Conservation (phyloP, 2,329 filamentous ascomycete species). For the Talaromyces sp. region DNA sequence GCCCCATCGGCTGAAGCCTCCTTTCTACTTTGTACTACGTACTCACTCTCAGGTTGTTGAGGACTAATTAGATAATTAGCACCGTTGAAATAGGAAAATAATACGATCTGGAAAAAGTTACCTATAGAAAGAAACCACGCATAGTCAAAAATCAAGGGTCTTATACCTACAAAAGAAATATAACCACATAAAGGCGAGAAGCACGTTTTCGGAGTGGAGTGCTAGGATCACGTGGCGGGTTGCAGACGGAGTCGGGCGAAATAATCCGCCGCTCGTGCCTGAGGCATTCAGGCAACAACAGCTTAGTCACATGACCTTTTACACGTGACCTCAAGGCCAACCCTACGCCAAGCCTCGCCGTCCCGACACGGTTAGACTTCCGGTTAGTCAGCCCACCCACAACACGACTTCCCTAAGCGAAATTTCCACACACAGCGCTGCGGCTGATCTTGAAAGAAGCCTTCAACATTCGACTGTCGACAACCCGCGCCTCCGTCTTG, state of each 20-base stretch:
- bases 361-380: constrained; percentile 21
- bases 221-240: not conserved
- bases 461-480: constrained; percentile 31
- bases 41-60: too few relatives aligned
- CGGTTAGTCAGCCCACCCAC: constrained; percentile 24
- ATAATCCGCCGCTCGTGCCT: not conserved
- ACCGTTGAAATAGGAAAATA: too few relatives aligned
- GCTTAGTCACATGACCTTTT: not conserved
- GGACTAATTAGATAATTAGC: too few relatives aligned
- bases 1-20: too few relatives aligned
- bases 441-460: constrained; percentile 25
- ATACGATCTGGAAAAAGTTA: not conserved
- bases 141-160: not conserved
- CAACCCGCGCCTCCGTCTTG: constrained; percentile 43
- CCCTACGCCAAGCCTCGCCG: constrained; percentile 19
- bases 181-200: not conserved
- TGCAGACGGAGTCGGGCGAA: not conserved
- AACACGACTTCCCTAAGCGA: constrained; percentile 17
- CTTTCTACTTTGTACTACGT: too few relatives aligned
- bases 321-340: constrained; percentile 15
- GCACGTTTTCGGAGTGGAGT: not conserved
- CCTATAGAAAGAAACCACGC: not conserved
- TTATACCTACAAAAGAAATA: too few relatives aligned
- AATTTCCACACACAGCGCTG: constrained; percentile 20
- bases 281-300: not conserved